phyloP scores from a whole-genome alignment of 78 protist genomes.

The Reticulomyxa filosa region DNA sequence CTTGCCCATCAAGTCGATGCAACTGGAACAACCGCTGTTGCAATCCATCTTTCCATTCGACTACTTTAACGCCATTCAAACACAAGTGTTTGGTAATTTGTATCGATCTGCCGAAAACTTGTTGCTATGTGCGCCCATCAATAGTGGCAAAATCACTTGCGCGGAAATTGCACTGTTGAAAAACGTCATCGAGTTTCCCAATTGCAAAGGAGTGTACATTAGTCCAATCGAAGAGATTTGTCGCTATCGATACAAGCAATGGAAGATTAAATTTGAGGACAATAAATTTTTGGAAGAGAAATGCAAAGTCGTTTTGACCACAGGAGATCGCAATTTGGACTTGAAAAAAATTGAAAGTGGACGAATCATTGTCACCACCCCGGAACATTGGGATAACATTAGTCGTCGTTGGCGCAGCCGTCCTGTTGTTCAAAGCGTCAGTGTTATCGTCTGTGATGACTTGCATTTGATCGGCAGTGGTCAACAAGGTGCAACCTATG shows the following conservation, averaged over 20 bases:
- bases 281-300: too few relatives aligned
- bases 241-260: slow-evolving; percentile 14
- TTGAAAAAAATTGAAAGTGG: slow-evolving; percentile 18
- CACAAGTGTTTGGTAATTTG: slow-evolving; percentile 60
- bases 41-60: slow-evolving; percentile 11
- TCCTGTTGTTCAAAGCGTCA: slow-evolving; percentile 31
- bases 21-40: not conserved
- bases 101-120: slow-evolving; percentile 44
- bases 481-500: slow-evolving; percentile 50
- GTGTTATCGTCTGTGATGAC: slow-evolving; percentile 71
- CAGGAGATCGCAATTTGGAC: slow-evolving; percentile 42
- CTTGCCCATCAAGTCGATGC: slow-evolving; percentile 44
- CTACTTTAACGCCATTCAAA: slow-evolving; percentile 74
- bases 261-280: slow-evolving; percentile 6
- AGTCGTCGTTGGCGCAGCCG: slow-evolving; percentile 73
- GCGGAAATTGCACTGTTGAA: slow-evolving; percentile 84
- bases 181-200: slow-evolving; percentile 3
- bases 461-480: slow-evolving; percentile 67
- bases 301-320: slow-evolving; percentile 18
- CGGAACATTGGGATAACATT: slow-evolving; percentile 72
- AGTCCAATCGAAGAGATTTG: slow-evolving; percentile 21
- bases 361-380: slow-evolving; percentile 31
- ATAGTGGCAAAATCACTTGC: slow-evolving; percentile 78
- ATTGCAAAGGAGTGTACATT: slow-evolving; percentile 15
- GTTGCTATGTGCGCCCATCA: slow-evolving; percentile 81